A percentile compares a stretch with the other conserved stretches of the same genome.
These are phyloP conservation scores for Wallacemonas rigidus DNA, from an alignment of 208 protist genomes.

Conservation along the genomic window DNA sequence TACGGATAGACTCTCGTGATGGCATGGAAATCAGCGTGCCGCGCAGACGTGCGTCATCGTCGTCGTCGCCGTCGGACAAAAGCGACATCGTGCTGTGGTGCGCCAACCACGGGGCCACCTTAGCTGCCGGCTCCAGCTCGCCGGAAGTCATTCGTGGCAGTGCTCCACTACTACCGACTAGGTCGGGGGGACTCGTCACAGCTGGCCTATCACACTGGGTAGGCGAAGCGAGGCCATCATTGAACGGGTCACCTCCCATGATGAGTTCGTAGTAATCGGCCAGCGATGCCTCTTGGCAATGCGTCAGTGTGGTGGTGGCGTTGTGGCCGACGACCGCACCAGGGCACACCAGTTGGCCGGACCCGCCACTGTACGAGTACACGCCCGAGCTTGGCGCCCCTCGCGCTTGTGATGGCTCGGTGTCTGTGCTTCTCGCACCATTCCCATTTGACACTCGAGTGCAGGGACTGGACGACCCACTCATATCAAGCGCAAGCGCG, in stretches of 20 bases:
- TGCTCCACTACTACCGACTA: neutral
- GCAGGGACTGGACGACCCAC: neutral
- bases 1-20: neutral
- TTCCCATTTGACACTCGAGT: neutral
- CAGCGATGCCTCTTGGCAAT: neutral
- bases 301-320: neutral
- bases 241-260: neutral
- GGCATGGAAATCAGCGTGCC: too few species aligned
- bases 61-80: constrained; percentile 12
- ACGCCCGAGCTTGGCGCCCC: neutral
- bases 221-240: neutral
- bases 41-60: neutral
- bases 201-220: neutral
- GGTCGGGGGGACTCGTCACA: neutral
- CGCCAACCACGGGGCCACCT: constrained; percentile 6
- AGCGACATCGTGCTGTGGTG: neutral
- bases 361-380: neutral
- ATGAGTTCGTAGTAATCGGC: constrained; percentile 6
- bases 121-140: neutral
- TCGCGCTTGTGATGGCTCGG: neutral
- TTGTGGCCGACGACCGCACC: neutral
- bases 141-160: neutral
- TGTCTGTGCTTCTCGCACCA: neutral
- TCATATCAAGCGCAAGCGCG: too few species aligned
- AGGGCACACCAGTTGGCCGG: neutral